phyloP scores from a whole-genome alignment of 768 basidiomycete genomes.

The Agaricus blazei region DNA sequence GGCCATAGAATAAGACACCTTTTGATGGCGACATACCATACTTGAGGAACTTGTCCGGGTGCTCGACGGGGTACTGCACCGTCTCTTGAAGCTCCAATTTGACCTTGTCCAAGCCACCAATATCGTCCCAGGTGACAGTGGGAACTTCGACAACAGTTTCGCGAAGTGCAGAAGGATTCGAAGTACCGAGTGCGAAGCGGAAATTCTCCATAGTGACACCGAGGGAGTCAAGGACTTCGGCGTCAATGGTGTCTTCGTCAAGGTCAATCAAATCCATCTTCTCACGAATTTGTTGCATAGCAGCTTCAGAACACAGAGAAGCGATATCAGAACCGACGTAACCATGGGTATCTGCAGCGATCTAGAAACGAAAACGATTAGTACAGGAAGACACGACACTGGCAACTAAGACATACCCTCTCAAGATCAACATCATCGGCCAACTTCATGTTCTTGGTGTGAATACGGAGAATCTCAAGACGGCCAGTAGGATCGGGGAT shows the following conservation, averaged over 20 bases:
- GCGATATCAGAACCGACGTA: conserved; percentile 99
- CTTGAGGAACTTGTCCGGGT: conserved; percentile 99
- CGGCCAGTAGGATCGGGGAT: conserved; percentile 99
- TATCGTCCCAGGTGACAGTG: conserved; percentile 97
- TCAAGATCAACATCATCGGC: conserved; percentile 96
- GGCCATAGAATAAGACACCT: conserved; percentile 99
- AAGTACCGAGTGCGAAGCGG: conserved; percentile 96
- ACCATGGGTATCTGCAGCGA: conserved; percentile 98
- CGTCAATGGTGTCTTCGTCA: conserved; percentile 97
- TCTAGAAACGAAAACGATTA: conserved; percentile 40
- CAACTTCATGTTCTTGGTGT: conserved; percentile 99
- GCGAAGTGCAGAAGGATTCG: conserved; percentile 97
- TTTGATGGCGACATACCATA: conserved; percentile 99
- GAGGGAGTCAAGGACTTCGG: conserved; percentile 96
- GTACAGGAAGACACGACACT: background rate
- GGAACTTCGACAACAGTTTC: conserved; percentile 99
- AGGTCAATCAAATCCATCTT: conserved; percentile 99
- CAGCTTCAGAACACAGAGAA: conserved; percentile 96
- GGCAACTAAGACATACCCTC: conserved; percentile 45
- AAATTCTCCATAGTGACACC: conserved; percentile 99
- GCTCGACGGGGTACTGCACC: conserved; percentile 99
- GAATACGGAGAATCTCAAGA: conserved; percentile 96
- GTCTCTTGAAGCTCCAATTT: conserved; percentile 99
- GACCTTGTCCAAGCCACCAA: conserved; percentile 99
- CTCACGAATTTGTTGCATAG: conserved; percentile 99